These are phyloP conservation scores for Psilocybe subaeruginosa DNA, from an alignment of 768 basidiomycete genomes.

Conservation along the genomic window DNA sequence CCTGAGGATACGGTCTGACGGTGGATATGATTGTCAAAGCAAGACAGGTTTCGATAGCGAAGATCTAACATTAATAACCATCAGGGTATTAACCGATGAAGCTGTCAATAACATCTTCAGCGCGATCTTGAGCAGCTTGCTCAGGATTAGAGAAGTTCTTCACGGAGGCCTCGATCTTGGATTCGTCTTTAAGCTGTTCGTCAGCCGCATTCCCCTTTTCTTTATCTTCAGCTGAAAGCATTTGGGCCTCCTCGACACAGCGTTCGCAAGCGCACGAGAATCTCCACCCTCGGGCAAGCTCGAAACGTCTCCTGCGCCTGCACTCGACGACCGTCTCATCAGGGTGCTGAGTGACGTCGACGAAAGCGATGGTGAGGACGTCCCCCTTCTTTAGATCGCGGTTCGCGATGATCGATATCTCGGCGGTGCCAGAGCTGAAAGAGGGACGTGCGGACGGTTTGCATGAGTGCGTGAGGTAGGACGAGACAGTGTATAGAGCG, in stretches of 20 bases:
- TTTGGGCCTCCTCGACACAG: slow-evolving; percentile 58
- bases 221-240: slow-evolving; percentile 34
- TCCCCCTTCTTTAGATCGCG: slow-evolving; percentile 75
- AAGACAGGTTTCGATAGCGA: no score
- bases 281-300: slow-evolving; percentile 81
- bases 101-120: slow-evolving; percentile 9
- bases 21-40: no score
- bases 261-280: slow-evolving; percentile 76
- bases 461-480: slow-evolving; percentile 82
- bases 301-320: slow-evolving; percentile 65
- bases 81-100: not conserved
- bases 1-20: no score
- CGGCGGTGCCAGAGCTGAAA: slow-evolving; percentile 67
- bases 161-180: slow-evolving; percentile 43
- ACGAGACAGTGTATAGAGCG: slow-evolving; percentile 76
- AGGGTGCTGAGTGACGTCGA: slow-evolving; percentile 62
- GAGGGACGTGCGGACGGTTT: slow-evolving; percentile 65
- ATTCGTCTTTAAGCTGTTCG: slow-evolving; percentile 51
- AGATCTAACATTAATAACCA: no score
- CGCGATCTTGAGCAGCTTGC: not conserved
- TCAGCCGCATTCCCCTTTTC: slow-evolving; percentile 32
- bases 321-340: slow-evolving; percentile 58
- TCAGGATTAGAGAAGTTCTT: slow-evolving; percentile 20
- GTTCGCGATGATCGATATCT: slow-evolving; percentile 71
- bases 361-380: slow-evolving; percentile 74